A percentile compares a stretch with the other conserved stretches of the same genome.
These are phyloP conservation scores for Yamadazyma dushanensis DNA, from an alignment of 1,139 yeast species.

Conservation along the genomic window DNA sequence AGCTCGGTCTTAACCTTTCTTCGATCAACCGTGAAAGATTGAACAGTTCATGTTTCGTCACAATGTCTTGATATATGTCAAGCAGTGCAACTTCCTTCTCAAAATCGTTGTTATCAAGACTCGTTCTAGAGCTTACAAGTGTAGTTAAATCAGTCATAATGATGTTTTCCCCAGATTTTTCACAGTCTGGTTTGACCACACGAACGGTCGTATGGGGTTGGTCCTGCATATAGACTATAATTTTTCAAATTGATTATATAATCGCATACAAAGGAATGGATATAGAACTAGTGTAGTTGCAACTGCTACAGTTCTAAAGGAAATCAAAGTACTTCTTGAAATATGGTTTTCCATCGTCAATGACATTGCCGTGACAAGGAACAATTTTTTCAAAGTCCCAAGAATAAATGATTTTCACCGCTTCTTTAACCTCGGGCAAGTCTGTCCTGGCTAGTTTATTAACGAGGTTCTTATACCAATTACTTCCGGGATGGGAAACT, in stretches of 20 bases:
- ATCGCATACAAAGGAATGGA: too few relatives aligned
- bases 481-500: conserved; percentile 38
- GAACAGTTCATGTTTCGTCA: conserved; percentile 10
- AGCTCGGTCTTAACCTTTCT: conserved; percentile 29
- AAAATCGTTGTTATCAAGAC: conserved; percentile 11
- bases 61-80: conserved; percentile 8
- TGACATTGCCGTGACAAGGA: conserved; percentile 59
- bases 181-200: conserved; percentile 1
- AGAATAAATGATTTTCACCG: conserved; percentile 31
- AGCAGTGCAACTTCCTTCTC: conserved; percentile 7
- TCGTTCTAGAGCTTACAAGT: conserved; percentile 11
- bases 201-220: too few relatives aligned
- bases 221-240: too few relatives aligned
- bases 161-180: neutral
- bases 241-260: too few relatives aligned
- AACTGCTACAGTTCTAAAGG: neutral
- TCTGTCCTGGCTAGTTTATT: conserved; percentile 24
- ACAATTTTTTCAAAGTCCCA: conserved; percentile 55
- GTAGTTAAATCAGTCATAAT: conserved; percentile 9
- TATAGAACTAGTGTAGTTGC: too few relatives aligned
- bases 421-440: conserved; percentile 19
- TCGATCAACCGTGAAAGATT: conserved; percentile 19
- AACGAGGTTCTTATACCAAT: conserved; percentile 32
- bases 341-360: conserved; percentile 44
- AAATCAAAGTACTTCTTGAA: conserved; percentile 22